Evolutionary conservation across 176 grass and related monocot species (phyloP), one percentile per base, ranked within the genome.

Genomic region (Aechmea fasciata): DNA sequence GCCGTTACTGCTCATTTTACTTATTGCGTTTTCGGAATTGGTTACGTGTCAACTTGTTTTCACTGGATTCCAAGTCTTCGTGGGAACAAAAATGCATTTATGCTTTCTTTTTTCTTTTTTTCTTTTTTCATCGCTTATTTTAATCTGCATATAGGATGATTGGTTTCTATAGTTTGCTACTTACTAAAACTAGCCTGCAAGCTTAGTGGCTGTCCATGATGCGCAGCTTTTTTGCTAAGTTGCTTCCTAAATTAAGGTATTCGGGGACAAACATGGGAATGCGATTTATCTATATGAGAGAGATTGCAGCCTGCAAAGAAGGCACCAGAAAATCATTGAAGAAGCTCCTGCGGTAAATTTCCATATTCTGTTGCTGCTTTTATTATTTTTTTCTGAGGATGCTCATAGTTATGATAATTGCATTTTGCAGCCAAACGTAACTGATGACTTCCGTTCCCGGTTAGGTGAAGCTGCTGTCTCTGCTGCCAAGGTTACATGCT

Each of bases 321-420:
- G 93, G 78, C 88, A 92, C 74, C 93, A 96, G 50, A 96, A 96
- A 64, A 96, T 96, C 49, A 96, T 96, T 1, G 93, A 96, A 81
- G 93, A 96, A 78, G 93, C 93, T 65, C 93, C 93, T 17, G 93
- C 93, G 68, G 93, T 96, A 89, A 81, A 83, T 54, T 69, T 87
- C 66, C 51, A 72, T 69, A 69, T 67, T 1, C 69, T 51, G 12
- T 63, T 47, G 72, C 54, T 82, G 28, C 24, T 68, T 1, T 29
- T 11, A 63, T 74, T 54, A 47, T 80, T 80, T 67, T 11, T 14
- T 79, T 77, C 48, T 3, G 54, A 64, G 9, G 70, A 78, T 10
- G n/a, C 11, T 67, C 57, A 64, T 69, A 59, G 65, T 57, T 79
- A 29, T 29, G 12, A 57, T 83, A 77, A 66, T 70, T 48, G 55